Conservation (phyloP, 2,329 filamentous ascomycete species). For the Colletotrichum euphorbiae region DNA sequence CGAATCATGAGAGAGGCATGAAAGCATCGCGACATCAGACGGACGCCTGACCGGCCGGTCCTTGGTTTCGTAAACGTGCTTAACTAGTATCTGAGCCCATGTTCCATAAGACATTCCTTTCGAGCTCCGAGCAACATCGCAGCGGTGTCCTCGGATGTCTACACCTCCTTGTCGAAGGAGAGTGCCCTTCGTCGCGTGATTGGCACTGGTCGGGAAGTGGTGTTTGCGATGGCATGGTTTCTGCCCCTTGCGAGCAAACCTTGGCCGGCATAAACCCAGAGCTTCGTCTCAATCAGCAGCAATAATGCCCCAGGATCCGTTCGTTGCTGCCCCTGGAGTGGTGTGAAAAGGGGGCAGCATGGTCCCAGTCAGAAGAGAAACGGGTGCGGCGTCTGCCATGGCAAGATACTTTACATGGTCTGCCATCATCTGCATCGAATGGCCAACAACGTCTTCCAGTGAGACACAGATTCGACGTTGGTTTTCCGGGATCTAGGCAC, state of each 20-base stretch:
- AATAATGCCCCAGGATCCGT: conserved; percentile 22
- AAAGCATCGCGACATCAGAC: conserved; percentile 37
- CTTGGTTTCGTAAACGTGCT: conserved; percentile 40
- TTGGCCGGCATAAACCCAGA: conserved; percentile 37
- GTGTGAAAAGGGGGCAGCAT: not conserved
- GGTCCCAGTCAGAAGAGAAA: not conserved
- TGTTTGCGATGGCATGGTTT: conserved; percentile 20
- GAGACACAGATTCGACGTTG: conserved; percentile 14
- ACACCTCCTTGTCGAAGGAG: conserved; percentile 10
- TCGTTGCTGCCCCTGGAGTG: not conserved
- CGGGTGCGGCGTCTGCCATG: not conserved
- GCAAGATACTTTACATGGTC: not conserved
- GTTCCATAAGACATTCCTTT: conserved; percentile 3
- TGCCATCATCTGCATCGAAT: not conserved
- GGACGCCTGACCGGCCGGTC: conserved; percentile 38
- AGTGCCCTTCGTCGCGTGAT: conserved; percentile 22
- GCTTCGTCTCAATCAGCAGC: conserved; percentile 32
- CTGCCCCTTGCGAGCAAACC: conserved; percentile 24
- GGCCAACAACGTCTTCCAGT: conserved; percentile 5
- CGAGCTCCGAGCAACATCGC: conserved; percentile 30
- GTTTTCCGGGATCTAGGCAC: conserved; percentile 13
- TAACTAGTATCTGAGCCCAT: conserved; percentile 35
- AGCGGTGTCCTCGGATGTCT: conserved; percentile 16
- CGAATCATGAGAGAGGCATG: conserved; percentile 38
- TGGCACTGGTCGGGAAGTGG: conserved; percentile 27